Percentiles rank a stretch among this genome's conserved stretches.
phyloP scores from a whole-genome alignment of 1,139 yeast genomes.

The Debaryomycetaceae sp. region DNA sequence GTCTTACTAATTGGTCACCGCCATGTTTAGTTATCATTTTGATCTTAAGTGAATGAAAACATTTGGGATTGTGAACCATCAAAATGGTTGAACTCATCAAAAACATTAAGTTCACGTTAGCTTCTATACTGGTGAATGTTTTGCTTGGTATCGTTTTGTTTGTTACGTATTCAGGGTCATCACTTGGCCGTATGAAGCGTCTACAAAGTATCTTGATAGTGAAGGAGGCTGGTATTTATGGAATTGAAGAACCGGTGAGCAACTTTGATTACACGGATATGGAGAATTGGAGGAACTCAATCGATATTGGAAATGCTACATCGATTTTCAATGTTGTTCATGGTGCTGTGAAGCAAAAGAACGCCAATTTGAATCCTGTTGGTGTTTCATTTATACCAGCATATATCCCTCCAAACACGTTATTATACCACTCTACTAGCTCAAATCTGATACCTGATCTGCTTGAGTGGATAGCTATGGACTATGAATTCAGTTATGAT shows the following conservation, averaged over 20 bases:
- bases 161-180: not conserved
- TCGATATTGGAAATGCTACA: constrained; percentile 47
- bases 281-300: constrained; percentile 13
- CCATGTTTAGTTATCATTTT: too few species aligned
- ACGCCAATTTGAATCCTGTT: constrained; percentile 46
- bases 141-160: not conserved
- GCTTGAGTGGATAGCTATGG: constrained; percentile 60
- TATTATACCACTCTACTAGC: constrained; percentile 46
- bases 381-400: constrained; percentile 60
- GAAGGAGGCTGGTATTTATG: too few species aligned
- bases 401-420: constrained; percentile 51
- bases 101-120: not conserved
- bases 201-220: too few species aligned
- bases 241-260: too few species aligned
- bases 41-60: too few species aligned
- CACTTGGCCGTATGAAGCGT: not conserved
- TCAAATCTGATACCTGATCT: constrained; percentile 32
- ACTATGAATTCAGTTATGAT: constrained; percentile 50
- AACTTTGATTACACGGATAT: too few species aligned
- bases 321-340: constrained; percentile 51
- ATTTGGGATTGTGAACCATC: too few species aligned
- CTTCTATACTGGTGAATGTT: not conserved
- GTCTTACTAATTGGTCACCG: too few species aligned
- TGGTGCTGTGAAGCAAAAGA: constrained; percentile 48
- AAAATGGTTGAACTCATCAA: too few species aligned